Evolutionary conservation across 1,284 basidiomycete genomes (phyloP).

Genomic region (Ceratobasidium sp.): DNA sequence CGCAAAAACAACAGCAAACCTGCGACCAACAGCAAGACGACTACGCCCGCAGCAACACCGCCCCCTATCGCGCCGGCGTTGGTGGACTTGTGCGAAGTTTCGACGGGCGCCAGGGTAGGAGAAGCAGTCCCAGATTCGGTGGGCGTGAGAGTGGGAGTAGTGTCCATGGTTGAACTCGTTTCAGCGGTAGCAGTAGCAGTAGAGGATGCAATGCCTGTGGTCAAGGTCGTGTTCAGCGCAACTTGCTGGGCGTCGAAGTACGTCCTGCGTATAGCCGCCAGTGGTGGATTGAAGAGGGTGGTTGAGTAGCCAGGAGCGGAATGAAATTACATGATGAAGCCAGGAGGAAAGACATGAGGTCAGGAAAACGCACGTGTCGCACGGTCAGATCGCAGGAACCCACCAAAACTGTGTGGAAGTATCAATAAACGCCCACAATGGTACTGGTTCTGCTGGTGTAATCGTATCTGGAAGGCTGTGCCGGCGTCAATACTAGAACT

Average conservation of each 20-base stretch:
- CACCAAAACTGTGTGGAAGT: constrained; percentile 40
- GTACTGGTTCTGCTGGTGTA: constrained; percentile 17
- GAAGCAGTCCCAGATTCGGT: constrained; percentile 18
- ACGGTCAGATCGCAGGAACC: constrained; percentile 26
- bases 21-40: constrained; percentile 21
- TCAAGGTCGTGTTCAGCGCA: constrained; percentile 14
- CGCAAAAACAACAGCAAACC: constrained; percentile 33
- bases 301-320: constrained; percentile 8
- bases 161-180: background rate
- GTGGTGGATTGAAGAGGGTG: constrained; percentile 3
- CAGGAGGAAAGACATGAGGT: constrained; percentile 32
- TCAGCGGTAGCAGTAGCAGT: constrained; percentile 1
- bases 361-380: constrained; percentile 10
- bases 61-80: constrained; percentile 42
- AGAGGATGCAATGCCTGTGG: background rate
- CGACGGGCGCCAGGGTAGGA: constrained; percentile 2
- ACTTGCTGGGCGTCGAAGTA: constrained; percentile 13
- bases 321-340: constrained; percentile 20
- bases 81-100: constrained; percentile 20
- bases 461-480: constrained; percentile 37
- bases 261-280: constrained; percentile 10
- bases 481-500: background rate
- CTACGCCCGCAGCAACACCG: constrained; percentile 34
- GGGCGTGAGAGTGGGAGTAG: constrained; percentile 24
- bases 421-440: constrained; percentile 31